phyloP scores from a whole-genome alignment of 129 eudicot species.

The Daucus carota region DNA sequence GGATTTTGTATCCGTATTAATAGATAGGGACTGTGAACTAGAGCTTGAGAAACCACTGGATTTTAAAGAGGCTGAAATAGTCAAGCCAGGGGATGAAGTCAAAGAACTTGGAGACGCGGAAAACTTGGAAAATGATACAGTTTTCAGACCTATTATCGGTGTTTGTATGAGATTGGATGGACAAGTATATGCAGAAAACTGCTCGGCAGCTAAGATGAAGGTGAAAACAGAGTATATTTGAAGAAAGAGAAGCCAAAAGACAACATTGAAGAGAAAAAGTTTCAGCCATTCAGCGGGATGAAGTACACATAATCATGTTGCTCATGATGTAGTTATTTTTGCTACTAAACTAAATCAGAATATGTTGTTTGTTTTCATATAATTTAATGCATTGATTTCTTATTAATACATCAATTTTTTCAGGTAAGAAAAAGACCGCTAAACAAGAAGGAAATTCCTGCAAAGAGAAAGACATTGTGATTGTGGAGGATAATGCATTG shows the following conservation, averaged over 20 bases:
- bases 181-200: neutral
- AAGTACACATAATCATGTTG: no score
- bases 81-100: neutral
- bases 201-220: no score
- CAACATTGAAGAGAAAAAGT: no score
- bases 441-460: slow-evolving; percentile 89
- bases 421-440: slow-evolving; percentile 97
- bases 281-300: no score
- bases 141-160: slow-evolving; percentile 17
- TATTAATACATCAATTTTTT: slow-evolving; percentile 7
- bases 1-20: slow-evolving; percentile 1
- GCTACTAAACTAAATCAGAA: no score
- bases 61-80: slow-evolving; percentile 26
- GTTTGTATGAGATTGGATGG: slow-evolving; percentile 19
- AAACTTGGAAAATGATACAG: neutral
- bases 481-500: slow-evolving; percentile 58
- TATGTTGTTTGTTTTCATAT: no score
- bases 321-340: no score
- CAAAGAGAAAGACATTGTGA: slow-evolving; percentile 92
- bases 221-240: no score
- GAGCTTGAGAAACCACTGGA: slow-evolving; percentile 33
- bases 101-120: neutral
- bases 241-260: no score
- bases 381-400: no score
- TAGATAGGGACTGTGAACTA: slow-evolving; percentile 33